phyloP scores from a whole-genome alignment of 2,329 filamentous ascomycete species.

The Epichloe gansuensis region DNA sequence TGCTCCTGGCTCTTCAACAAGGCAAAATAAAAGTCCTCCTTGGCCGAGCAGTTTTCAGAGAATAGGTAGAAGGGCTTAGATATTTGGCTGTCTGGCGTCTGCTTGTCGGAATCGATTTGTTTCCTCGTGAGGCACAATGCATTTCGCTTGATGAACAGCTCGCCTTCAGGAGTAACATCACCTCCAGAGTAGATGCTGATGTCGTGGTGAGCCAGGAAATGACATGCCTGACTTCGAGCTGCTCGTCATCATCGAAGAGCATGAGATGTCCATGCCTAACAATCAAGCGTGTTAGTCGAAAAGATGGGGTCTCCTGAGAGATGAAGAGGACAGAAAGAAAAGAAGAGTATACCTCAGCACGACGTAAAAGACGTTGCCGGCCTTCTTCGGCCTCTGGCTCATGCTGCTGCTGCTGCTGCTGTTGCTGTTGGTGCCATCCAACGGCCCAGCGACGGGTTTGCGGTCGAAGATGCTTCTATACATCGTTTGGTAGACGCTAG shows the following conservation, averaged over 20 bases:
- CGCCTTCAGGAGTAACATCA: conserved; percentile 70
- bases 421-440: conserved; percentile 37
- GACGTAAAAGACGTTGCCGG: conserved; percentile 86
- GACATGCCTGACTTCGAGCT: conserved; percentile 91
- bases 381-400: conserved; percentile 47
- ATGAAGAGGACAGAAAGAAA: neutral
- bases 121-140: conserved; percentile 70
- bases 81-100: conserved; percentile 38
- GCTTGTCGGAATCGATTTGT: conserved; percentile 36
- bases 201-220: conserved; percentile 84
- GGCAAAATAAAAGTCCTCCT: conserved; percentile 97
- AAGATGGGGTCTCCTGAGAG: neutral
- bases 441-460: conserved; percentile 38
- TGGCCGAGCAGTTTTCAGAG: conserved; percentile 88
- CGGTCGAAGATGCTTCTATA: conserved; percentile 92
- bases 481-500: conserved; percentile 96
- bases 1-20: conserved; percentile 75
- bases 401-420: conserved; percentile 30
- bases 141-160: conserved; percentile 92
- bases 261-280: conserved; percentile 83
- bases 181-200: conserved; percentile 77
- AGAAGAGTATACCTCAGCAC: conserved; percentile 56
- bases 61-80: conserved; percentile 89
- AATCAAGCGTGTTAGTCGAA: neutral
- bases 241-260: conserved; percentile 92